Conservation (phyloP, 805 yeast species). For the Teunomyces panamensis region DNA sequence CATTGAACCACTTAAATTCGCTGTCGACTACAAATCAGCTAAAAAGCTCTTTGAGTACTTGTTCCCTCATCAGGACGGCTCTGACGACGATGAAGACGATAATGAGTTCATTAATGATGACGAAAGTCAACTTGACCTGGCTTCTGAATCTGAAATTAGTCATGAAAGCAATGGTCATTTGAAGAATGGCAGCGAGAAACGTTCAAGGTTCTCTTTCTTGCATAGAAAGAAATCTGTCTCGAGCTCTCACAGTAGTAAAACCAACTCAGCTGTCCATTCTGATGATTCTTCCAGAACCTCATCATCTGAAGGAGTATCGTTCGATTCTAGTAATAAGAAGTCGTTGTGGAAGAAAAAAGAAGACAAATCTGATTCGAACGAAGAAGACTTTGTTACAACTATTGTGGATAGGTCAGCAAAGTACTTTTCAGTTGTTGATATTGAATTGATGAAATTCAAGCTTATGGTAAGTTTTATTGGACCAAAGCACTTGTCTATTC, state of each 20-base stretch:
- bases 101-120: neutral
- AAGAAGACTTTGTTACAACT: constrained; percentile 34
- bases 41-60: constrained; percentile 60
- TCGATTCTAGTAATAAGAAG: neutral
- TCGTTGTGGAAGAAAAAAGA: constrained; percentile 2
- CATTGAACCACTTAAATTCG: constrained; percentile 65
- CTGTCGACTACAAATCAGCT: constrained; percentile 70
- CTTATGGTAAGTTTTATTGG: constrained; percentile 76
- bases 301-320: neutral
- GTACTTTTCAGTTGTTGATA: constrained; percentile 38
- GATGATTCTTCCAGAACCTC: neutral
- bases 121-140: neutral
- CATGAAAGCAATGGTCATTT: neutral
- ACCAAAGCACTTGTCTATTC: constrained; percentile 61
- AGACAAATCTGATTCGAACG: constrained; percentile 6
- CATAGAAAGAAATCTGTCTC: neutral
- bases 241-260: neutral
- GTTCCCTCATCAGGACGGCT: constrained; percentile 53
- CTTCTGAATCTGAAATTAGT: neutral
- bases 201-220: constrained; percentile 1
- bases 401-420: constrained; percentile 43
- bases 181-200: neutral
- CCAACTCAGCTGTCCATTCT: neutral
- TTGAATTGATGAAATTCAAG: constrained; percentile 31
- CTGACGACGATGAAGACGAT: neutral